Percentiles rank a stretch among this genome's conserved stretches.
These are phyloP conservation scores for Fusarium devonianum DNA, from an alignment of 2,329 filamentous ascomycete genomes.

Conservation along the genomic window DNA sequence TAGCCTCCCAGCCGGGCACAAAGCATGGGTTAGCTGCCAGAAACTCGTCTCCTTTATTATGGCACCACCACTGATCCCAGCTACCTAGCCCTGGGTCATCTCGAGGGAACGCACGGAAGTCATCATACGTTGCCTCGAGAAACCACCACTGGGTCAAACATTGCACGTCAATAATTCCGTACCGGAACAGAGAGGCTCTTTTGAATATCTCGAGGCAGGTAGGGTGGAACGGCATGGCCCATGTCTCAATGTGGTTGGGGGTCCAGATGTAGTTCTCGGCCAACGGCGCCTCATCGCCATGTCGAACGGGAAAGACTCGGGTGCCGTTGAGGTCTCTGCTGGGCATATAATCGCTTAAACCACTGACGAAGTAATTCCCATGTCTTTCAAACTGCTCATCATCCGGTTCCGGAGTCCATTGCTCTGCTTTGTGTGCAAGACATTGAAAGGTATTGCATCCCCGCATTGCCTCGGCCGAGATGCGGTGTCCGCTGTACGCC, in stretches of 20 bases:
- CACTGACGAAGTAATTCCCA: slow-evolving; percentile 28
- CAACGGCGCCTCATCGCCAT: not conserved
- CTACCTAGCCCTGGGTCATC: not conserved
- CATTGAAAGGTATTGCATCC: slow-evolving; percentile 40
- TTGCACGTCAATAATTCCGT: slow-evolving; percentile 27
- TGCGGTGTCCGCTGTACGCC: slow-evolving; percentile 36
- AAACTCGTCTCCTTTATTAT: slow-evolving; percentile 21
- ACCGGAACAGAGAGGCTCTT: slow-evolving; percentile 28
- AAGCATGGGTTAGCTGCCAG: slow-evolving; percentile 35
- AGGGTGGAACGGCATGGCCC: slow-evolving; percentile 41
- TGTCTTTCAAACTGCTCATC: slow-evolving; percentile 37
- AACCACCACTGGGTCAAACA: slow-evolving; percentile 27
- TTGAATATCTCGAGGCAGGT: slow-evolving; percentile 43
- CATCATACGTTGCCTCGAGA: not conserved
- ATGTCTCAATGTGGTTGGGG: not conserved
- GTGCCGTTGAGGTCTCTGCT: slow-evolving; percentile 2
- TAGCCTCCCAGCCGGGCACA: slow-evolving; percentile 9
- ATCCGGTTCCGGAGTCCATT: slow-evolving; percentile 18
- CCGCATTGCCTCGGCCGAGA: slow-evolving; percentile 38
- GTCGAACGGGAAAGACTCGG: slow-evolving; percentile 18
- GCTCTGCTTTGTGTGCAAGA: slow-evolving; percentile 28
- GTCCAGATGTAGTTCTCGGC: slow-evolving; percentile 12
- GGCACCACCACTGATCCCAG: slow-evolving; percentile 18
- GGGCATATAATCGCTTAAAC: slow-evolving; percentile 27
- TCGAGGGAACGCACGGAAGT: slow-evolving; percentile 11